phyloP scores from a whole-genome alignment of 495 filamentous ascomycete species.

The Terfezia boudieri region DNA sequence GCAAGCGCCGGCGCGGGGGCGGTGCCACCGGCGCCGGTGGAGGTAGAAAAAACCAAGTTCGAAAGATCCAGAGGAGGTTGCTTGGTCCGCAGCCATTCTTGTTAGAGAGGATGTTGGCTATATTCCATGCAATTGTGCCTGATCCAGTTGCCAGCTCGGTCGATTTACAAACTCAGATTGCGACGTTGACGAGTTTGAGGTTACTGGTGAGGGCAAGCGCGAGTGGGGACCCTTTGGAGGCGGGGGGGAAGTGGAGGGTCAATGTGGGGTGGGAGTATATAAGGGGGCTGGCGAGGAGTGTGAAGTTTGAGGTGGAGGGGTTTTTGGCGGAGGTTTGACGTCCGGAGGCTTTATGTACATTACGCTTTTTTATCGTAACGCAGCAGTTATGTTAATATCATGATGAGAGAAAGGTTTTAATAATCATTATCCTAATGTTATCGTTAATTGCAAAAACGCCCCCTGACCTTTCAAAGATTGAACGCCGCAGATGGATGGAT shows the following conservation, averaged over 20 bases:
- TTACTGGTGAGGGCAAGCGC: slow-evolving; percentile 39
- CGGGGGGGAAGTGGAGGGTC: slow-evolving; percentile 46
- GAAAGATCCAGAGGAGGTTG: slow-evolving; percentile 48
- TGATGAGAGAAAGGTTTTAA: no score
- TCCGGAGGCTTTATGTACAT: no score
- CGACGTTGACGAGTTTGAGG: slow-evolving; percentile 57
- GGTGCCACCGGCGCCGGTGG: slow-evolving; percentile 25
- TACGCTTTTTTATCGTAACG: no score
- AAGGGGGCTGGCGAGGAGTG: slow-evolving; percentile 36
- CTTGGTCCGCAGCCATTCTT: slow-evolving; percentile 61
- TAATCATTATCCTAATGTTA: no score
- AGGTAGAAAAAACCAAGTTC: slow-evolving; percentile 26
- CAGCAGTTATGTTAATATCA: no score
- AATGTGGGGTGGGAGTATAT: slow-evolving; percentile 57
- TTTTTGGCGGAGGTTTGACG: slow-evolving; percentile 33
- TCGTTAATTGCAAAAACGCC: no score
- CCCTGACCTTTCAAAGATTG: no score
- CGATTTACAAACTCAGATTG: slow-evolving; percentile 31
- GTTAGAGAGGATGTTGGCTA: slow-evolving; percentile 68
- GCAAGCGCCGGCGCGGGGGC: slow-evolving; percentile 27
- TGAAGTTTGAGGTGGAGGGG: slow-evolving; percentile 50
- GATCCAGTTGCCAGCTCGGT: slow-evolving; percentile 36
- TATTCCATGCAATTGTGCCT: slow-evolving; percentile 57
- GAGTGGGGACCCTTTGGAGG: slow-evolving; percentile 34
- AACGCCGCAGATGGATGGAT: no score